phyloP scores from a whole-genome alignment of 495 filamentous ascomycete species.

The Chaetomidium leptoderma region DNA sequence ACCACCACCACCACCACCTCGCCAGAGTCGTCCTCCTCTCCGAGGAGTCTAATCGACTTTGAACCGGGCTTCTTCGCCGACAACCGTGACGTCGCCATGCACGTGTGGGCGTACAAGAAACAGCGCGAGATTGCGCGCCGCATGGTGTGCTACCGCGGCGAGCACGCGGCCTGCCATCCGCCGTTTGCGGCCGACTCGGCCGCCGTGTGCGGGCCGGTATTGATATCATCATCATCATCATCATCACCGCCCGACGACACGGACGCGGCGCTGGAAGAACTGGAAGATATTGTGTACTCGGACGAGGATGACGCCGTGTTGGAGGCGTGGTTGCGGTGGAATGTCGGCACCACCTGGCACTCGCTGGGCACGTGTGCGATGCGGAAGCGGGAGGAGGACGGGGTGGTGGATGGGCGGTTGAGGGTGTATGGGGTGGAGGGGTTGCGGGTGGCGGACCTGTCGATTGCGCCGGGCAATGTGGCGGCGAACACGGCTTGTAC shows the following conservation, averaged over 20 bases:
- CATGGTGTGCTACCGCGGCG: slow-evolving; percentile 50
- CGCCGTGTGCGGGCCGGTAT: too few species aligned
- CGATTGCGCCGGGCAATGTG: too few species aligned
- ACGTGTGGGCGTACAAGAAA: slow-evolving; percentile 52
- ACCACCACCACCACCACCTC: too few species aligned
- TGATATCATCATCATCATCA: too few species aligned
- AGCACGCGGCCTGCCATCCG: slow-evolving; percentile 48
- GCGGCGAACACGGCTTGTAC: too few species aligned
- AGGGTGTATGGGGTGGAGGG: slow-evolving; percentile 22
- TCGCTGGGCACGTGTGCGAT: slow-evolving; percentile 30
- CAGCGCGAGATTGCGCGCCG: slow-evolving; percentile 54
- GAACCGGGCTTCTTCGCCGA: slow-evolving; percentile 45
- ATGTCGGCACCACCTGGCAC: slow-evolving; percentile 26
- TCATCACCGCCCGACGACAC: too few species aligned
- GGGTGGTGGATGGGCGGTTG: slow-evolving; percentile 24
- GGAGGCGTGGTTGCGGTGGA: slow-evolving; percentile 19
- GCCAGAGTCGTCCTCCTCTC: too few species aligned
- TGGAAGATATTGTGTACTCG: slow-evolving; percentile 23
- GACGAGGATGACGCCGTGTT: slow-evolving; percentile 47
- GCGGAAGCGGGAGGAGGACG: slow-evolving; percentile 15
- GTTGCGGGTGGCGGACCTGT: too few species aligned
- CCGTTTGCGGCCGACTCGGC: slow-evolving; percentile 47
- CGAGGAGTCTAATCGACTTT: too few species aligned
- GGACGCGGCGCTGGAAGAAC: too few species aligned
- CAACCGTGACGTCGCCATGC: slow-evolving; percentile 39